These are phyloP conservation scores for Trichocladium uniseriatum DNA, from an alignment of 495 filamentous ascomycete genomes.

Conservation along the genomic window DNA sequence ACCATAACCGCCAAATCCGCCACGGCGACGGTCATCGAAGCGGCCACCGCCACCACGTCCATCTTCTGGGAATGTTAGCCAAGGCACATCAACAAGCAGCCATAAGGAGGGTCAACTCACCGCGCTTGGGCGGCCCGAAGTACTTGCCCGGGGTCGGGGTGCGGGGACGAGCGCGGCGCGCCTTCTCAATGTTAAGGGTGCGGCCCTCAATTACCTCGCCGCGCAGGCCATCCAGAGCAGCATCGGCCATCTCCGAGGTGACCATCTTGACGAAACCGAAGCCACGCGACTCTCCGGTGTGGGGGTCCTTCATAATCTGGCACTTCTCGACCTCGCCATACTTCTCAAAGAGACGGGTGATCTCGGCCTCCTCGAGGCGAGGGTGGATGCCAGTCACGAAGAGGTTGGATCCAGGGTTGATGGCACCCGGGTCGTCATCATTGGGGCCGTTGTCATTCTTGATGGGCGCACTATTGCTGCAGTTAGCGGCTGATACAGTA, in stretches of 20 bases:
- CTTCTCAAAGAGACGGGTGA: constrained; percentile 93
- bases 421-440: constrained; percentile 61
- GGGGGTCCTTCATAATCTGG: constrained; percentile 98
- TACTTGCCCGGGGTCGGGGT: constrained; percentile 98
- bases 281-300: constrained; percentile 95
- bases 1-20: constrained; percentile 34
- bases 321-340: constrained; percentile 98
- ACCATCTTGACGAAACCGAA: constrained; percentile 99
- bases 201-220: constrained; percentile 93
- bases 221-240: constrained; percentile 91
- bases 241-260: constrained; percentile 85
- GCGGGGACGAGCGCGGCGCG: constrained; percentile 83
- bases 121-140: constrained; percentile 96
- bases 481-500: constrained; percentile 1
- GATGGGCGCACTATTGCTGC: constrained; percentile 13
- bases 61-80: constrained; percentile 21
- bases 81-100: not conserved
- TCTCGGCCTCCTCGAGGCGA: constrained; percentile 80
- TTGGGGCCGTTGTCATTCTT: constrained; percentile 37
- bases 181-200: constrained; percentile 98
- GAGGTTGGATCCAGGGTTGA: constrained; percentile 93
- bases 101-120: constrained; percentile 43
- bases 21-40: constrained; percentile 23
- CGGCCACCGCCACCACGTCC: constrained; percentile 24
- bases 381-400: constrained; percentile 99